Conservation (phyloP, 139 green algal species). For the Tetradesmus obliquus region DNA sequence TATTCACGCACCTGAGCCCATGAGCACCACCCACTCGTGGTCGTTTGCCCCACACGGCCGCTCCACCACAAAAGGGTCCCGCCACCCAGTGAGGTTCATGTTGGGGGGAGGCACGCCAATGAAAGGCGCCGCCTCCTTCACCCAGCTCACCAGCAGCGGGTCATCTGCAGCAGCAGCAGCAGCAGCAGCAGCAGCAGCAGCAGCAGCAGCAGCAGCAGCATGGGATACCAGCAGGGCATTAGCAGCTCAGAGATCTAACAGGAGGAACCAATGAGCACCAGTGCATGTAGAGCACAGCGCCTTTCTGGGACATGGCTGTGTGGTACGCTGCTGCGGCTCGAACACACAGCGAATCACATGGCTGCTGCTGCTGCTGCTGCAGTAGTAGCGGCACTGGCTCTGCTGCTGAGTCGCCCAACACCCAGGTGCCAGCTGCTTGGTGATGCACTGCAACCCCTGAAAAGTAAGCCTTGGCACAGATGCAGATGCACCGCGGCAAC, state of each 20-base stretch:
- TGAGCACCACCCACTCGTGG: slow-evolving; percentile 69
- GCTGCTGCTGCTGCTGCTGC: not conserved
- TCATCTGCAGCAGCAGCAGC: slow-evolving; percentile 58
- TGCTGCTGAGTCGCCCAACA: too few species aligned
- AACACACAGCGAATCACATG: not conserved
- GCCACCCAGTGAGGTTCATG: slow-evolving; percentile 81
- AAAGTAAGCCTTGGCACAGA: too few species aligned
- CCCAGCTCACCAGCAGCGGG: slow-evolving; percentile 70
- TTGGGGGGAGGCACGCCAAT: slow-evolving; percentile 74
- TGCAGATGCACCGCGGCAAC: too few species aligned
- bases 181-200: not conserved
- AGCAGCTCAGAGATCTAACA: not conserved
- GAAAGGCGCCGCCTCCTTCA: slow-evolving; percentile 76
- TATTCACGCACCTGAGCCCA: slow-evolving; percentile 63
- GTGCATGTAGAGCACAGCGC: too few species aligned
- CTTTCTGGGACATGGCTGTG: too few species aligned
- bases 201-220: slow-evolving; percentile 48
- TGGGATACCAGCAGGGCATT: not conserved
- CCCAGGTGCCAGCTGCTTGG: too few species aligned
- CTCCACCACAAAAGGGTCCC: slow-evolving; percentile 85
- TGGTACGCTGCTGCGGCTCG: too few species aligned
- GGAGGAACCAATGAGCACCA: too few species aligned
- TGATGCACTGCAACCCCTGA: too few species aligned
- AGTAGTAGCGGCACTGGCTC: not conserved
- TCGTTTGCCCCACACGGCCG: slow-evolving; percentile 44